Conservation (phyloP, 768 basidiomycete genomes). For the Saitozyma sp. region DNA sequence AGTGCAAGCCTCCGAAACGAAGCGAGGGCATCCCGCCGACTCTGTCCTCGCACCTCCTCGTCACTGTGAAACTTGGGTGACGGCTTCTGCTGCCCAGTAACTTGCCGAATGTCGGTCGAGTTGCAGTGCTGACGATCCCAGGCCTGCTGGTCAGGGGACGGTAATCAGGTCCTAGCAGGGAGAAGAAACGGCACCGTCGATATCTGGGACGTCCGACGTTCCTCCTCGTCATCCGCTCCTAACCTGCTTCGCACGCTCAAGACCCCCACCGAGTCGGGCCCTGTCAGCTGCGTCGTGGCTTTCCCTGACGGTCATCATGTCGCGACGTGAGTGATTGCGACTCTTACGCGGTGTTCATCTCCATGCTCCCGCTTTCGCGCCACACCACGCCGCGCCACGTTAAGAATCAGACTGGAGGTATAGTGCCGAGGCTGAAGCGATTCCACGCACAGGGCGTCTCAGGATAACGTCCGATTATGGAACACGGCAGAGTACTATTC, state of each 20-base stretch:
- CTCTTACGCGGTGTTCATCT: neutral
- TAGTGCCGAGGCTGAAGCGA: neutral
- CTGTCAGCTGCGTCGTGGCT: slow-evolving; percentile 84
- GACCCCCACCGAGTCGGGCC: slow-evolving; percentile 84
- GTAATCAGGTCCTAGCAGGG: slow-evolving; percentile 84
- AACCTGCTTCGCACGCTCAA: slow-evolving; percentile 76
- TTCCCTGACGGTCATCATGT: slow-evolving; percentile 91
- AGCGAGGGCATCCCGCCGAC: neutral
- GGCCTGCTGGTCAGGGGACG: slow-evolving; percentile 94
- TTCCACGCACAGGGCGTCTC: slow-evolving; percentile 64
- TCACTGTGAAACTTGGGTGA: too few species aligned
- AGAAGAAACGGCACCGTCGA: slow-evolving; percentile 86
- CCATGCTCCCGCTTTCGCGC: too few species aligned
- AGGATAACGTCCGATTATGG: slow-evolving; percentile 92
- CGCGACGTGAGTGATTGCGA: slow-evolving; percentile 66
- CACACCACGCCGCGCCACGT: too few species aligned
- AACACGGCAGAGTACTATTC: slow-evolving; percentile 78
- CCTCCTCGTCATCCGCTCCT: slow-evolving; percentile 67
- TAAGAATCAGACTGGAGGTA: too few species aligned
- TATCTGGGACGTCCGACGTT: slow-evolving; percentile 86
- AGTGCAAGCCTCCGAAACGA: slow-evolving; percentile 36
- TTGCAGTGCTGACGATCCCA: slow-evolving; percentile 47
- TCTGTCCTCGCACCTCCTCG: too few species aligned
- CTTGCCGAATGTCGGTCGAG: too few species aligned
- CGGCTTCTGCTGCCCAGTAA: too few species aligned